Evolutionary conservation across 2,329 filamentous ascomycete genomes (phyloP), one percentile per base, ranked within the genome.

Genomic region (Malbranchea cinnamomea): DNA sequence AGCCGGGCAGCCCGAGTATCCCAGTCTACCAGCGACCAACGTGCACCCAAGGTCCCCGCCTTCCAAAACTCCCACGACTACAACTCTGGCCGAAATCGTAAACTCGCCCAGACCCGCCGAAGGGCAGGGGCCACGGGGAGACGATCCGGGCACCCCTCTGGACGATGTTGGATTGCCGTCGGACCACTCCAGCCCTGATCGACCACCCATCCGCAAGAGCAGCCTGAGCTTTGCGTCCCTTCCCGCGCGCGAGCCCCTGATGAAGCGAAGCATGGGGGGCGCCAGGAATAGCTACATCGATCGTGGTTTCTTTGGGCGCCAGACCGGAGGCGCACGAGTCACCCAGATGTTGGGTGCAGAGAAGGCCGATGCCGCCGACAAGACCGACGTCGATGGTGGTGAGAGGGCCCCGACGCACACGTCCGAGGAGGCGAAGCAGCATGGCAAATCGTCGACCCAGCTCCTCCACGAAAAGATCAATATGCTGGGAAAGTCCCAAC

Each of bases 201-300:
- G 81, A 41, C 78, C 78, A 2, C 63, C 81, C 17, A 69, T 91
- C 41, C 76, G 87, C 36, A 95, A 95, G 63, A 93, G 85, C 56
- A 95, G 87, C 50, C 67, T 98, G 36, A 92, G 80, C 35, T 95
- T 98, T 57, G 83, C 89, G 21, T 83, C 89, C 11, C 64, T 98
- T 8, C 89, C 89, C 17, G 85, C 87, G 2, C 71, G 89, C 37
- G 87, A 95, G 47, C 87, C 87, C 20, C 62, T 95, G 30, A 73
- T 74, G 18, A 91, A 91, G 52, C 87, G 85, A 57, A 91, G 79
- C 50, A 71, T 84, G 46, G 84, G 76, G 10, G 52, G 67, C 25
- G 66, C 68, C 12, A 67, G 81, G 36, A 80, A 73, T 5, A 92
- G 82, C 45, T 78, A 93, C 41, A 51, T 85, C 20, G 81, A 92